These are phyloP conservation scores for Lagenidium giganteum DNA, from an alignment of 352 stramenopile species.

Conservation along the genomic window DNA sequence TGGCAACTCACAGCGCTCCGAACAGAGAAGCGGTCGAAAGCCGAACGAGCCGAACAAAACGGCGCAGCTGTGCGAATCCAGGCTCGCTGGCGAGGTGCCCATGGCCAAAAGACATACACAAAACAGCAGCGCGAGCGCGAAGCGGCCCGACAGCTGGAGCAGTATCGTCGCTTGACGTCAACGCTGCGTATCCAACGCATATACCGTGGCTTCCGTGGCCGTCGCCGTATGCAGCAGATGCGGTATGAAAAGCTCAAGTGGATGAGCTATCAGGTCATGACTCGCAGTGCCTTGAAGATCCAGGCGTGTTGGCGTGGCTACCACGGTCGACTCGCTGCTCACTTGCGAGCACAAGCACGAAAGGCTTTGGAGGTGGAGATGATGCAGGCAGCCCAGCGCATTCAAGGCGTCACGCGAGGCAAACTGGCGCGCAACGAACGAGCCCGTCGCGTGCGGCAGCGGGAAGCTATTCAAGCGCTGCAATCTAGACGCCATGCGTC, in stretches of 20 bases:
- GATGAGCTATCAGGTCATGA: conserved; percentile 55
- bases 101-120: conserved; percentile 16
- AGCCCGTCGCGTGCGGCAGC: conserved; percentile 19
- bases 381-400: conserved; percentile 39
- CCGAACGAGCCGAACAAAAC: conserved; percentile 19
- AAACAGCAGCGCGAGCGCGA: conserved; percentile 24
- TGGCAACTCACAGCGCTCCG: conserved; percentile 31
- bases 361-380: conserved; percentile 47
- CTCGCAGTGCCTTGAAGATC: conserved; percentile 64
- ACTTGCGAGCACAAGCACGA: conserved; percentile 48
- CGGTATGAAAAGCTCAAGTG: conserved; percentile 69
- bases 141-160: conserved; percentile 29
- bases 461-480: conserved; percentile 13
- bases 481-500: conserved; percentile 30
- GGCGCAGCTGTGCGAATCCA: conserved; percentile 55
- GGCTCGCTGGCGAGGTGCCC: conserved; percentile 30
- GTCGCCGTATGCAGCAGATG: conserved; percentile 32
- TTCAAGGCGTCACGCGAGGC: conserved; percentile 50
- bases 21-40: conserved; percentile 25
- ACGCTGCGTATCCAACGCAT: conserved; percentile 54
- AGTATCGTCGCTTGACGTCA: conserved; percentile 31
- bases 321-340: conserved; percentile 52
- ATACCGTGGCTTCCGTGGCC: conserved; percentile 58
- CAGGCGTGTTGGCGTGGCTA: conserved; percentile 74
- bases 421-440: conserved; percentile 44